A percentile compares a stretch with the other conserved stretches of the same genome.
Evolutionary conservation across 495 filamentous ascomycete species (phyloP).

Genomic region (Baudoinia panamericana): DNA sequence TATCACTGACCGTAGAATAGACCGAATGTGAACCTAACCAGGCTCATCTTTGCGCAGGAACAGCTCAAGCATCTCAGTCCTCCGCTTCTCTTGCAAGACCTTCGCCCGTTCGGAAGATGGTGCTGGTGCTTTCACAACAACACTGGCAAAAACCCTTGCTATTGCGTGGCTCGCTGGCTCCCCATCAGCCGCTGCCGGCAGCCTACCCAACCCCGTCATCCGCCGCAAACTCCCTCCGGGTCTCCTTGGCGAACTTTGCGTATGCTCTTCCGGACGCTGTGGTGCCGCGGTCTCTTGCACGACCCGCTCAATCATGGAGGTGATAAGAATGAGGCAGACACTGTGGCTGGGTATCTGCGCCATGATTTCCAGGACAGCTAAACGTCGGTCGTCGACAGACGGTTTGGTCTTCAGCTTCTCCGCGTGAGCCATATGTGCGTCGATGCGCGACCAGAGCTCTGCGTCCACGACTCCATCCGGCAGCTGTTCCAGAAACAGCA

Average conservation of each 20-base stretch:
- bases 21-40: no score
- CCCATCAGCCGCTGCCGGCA: neutral
- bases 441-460: constrained; percentile 56
- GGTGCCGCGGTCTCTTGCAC: constrained; percentile 17
- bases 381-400: constrained; percentile 50
- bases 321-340: constrained; percentile 76
- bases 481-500: constrained; percentile 57
- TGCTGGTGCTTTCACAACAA: neutral
- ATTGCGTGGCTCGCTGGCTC: neutral
- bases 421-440: constrained; percentile 42
- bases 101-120: constrained; percentile 1
- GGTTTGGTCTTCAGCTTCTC: constrained; percentile 38
- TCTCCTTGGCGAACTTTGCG: no score
- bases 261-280: no score
- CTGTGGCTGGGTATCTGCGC: constrained; percentile 60
- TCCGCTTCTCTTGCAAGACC: constrained; percentile 6
- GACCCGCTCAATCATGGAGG: constrained; percentile 49
- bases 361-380: constrained; percentile 59
- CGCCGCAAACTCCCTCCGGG: constrained; percentile 4
- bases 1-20: no score
- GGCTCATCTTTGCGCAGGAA: constrained; percentile 7
- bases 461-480: constrained; percentile 61
- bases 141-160: constrained; percentile 8
- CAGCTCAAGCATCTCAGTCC: constrained; percentile 4
- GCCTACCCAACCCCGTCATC: constrained; percentile 9